Evolutionary conservation across 192 early-diverging fungal species (phyloP).

Genomic region (Endogone sp.): DNA sequence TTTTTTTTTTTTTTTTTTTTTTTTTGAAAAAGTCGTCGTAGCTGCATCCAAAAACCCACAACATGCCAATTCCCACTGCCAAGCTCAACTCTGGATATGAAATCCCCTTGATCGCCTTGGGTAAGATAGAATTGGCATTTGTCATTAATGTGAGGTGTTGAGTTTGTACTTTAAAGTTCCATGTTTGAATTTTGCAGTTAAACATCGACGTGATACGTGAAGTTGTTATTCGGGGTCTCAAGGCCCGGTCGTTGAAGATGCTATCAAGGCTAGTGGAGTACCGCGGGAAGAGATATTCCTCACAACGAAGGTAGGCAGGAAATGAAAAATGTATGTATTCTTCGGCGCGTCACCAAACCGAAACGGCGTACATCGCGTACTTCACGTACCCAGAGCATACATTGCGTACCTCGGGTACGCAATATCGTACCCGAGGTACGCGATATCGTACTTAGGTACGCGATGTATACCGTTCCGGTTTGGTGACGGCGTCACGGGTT

Average conservation of each 20-base stretch:
- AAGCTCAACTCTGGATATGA: background rate
- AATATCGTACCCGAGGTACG: no score
- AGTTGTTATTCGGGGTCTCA: background rate
- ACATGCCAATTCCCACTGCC: background rate
- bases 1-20: no score
- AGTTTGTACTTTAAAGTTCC: no score
- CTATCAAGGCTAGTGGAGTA: constrained; percentile 40
- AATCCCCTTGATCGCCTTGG: background rate
- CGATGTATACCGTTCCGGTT: no score
- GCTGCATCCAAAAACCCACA: no score
- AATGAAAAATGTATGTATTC: background rate
- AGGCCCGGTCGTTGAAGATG: constrained; percentile 53
- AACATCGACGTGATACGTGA: background rate
- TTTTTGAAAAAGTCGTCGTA: no score
- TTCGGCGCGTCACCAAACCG: background rate
- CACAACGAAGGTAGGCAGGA: constrained; percentile 44
- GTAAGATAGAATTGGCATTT: background rate
- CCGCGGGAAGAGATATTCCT: constrained; percentile 63
- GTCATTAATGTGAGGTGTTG: background rate
- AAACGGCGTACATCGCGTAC: no score
- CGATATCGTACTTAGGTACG: no score
- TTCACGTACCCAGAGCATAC: no score
- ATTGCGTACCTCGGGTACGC: no score
- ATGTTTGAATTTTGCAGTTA: no score
- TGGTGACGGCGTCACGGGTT: no score